phyloP scores from a whole-genome alignment of 179 eudicot species.

The Beta lomatogona region DNA sequence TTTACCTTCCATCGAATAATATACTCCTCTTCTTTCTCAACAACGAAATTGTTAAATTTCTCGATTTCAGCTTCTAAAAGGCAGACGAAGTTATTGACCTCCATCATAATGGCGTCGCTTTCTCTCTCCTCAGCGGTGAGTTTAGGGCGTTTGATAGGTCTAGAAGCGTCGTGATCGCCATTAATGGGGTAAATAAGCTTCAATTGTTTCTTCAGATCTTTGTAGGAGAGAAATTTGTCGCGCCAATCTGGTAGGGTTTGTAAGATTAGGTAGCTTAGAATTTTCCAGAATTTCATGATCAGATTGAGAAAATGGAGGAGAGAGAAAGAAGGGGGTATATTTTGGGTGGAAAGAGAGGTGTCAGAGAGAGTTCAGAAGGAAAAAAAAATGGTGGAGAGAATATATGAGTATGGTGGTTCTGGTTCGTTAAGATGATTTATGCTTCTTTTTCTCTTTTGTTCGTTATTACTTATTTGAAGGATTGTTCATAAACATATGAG shows the following conservation, averaged over 20 bases:
- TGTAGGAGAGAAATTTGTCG: constrained; percentile 74
- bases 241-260: constrained; percentile 80
- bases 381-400: neutral
- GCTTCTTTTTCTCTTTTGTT: no score
- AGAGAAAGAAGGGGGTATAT: neutral
- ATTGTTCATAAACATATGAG: no score
- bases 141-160: constrained; percentile 43
- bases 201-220: constrained; percentile 65
- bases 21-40: constrained; percentile 71
- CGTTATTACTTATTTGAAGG: no score
- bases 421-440: neutral
- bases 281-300: constrained; percentile 70
- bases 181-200: constrained; percentile 41
- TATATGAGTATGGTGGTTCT: neutral
- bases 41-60: constrained; percentile 62
- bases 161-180: constrained; percentile 1
- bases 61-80: constrained; percentile 66
- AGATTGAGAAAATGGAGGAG: neutral
- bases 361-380: neutral
- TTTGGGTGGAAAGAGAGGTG: neutral
- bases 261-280: constrained; percentile 49
- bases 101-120: constrained; percentile 30
- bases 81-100: constrained; percentile 48
- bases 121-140: constrained; percentile 18
- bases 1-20: constrained; percentile 62